A percentile compares a stretch with the other conserved stretches of the same genome.
These are phyloP conservation scores for Xanthoceras sorbifolium DNA, from an alignment of 345 rosid genomes.

Conservation along the genomic window DNA sequence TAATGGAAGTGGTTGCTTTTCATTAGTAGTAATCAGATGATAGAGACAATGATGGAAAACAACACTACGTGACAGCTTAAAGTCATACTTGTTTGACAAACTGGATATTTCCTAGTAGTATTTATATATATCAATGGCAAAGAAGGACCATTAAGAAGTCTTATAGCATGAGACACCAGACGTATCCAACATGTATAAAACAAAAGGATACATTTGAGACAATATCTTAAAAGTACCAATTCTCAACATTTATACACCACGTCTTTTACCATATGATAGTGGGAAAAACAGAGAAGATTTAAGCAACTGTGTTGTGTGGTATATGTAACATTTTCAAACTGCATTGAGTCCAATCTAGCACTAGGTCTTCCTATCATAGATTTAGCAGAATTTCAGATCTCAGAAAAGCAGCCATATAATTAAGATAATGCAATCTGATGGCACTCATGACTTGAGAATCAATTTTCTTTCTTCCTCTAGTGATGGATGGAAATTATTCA, in stretches of 20 bases:
- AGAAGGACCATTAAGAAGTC: not conserved
- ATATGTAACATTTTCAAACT: not conserved
- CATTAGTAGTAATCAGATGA: not conserved
- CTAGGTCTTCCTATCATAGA: not conserved
- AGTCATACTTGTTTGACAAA: not conserved
- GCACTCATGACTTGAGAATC: not conserved
- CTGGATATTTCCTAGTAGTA: not conserved
- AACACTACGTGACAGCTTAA: not conserved
- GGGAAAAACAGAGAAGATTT: not conserved
- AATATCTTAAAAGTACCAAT: not conserved
- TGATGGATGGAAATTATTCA: not conserved
- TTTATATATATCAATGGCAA: not conserved
- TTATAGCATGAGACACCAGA: not conserved
- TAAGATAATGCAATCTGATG: not conserved
- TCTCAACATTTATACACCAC: not conserved
- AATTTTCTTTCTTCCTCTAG: not conserved
- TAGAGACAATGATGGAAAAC: not conserved
- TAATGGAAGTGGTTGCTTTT: not conserved
- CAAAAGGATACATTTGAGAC: not conserved
- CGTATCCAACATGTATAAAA: not conserved
- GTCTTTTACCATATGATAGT: not conserved
- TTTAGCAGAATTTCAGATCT: not conserved
- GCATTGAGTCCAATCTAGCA: not conserved
- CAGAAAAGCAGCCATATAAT: not conserved
- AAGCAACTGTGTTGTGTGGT: not conserved